Evolutionary conservation across 176 grass and related monocot species (phyloP).

Genomic region (Triticum aestivum): DNA sequence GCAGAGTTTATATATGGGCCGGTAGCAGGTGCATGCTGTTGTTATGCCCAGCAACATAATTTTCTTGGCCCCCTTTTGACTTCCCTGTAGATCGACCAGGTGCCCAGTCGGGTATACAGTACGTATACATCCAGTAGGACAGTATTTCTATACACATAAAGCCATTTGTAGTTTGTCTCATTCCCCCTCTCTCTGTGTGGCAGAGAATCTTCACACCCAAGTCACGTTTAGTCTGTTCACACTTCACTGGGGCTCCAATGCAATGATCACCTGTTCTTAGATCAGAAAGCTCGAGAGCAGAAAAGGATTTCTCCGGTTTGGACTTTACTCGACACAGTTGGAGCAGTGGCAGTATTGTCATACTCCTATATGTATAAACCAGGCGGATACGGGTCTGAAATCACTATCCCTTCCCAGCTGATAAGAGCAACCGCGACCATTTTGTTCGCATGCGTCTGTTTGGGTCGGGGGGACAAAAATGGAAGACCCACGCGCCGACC

Average conservation of each 20-base stretch:
- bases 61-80: conserved; percentile 25
- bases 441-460: too few relatives aligned
- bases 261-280: conserved; percentile 21
- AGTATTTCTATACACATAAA: conserved; percentile 18
- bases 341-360: too few relatives aligned
- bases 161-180: not conserved
- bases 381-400: too few relatives aligned
- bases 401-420: too few relatives aligned
- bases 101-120: not conserved
- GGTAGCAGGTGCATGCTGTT: conserved; percentile 7
- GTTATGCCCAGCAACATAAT: conserved; percentile 17
- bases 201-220: conserved; percentile 34
- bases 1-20: conserved; percentile 3
- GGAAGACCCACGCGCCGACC: too few relatives aligned
- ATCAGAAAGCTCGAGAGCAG: not conserved
- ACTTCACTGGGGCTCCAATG: conserved; percentile 10
- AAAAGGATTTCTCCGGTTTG: not conserved
- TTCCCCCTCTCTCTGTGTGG: not conserved
- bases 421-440: too few relatives aligned
- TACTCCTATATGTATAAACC: too few relatives aligned
- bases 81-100: not conserved
- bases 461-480: too few relatives aligned
- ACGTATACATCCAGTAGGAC: not conserved
- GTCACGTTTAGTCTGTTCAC: conserved; percentile 10
- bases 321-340: not conserved